These are phyloP conservation scores for Trichophyton schoenleinii DNA, from an alignment of 2,329 filamentous ascomycete species.

Conservation along the genomic window DNA sequence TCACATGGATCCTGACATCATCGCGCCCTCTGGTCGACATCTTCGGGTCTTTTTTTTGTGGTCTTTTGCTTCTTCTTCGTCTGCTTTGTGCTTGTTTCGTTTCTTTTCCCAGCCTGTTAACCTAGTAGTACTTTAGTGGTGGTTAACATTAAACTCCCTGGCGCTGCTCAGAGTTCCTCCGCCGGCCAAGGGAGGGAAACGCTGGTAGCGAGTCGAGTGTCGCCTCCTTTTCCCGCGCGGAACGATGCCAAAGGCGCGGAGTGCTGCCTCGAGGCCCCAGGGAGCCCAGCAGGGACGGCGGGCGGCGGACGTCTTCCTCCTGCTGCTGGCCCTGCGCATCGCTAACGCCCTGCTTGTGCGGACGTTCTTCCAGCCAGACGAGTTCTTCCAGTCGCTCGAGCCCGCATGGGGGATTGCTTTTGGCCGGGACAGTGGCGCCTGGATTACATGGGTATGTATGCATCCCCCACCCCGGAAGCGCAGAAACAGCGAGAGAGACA, in stretches of 20 bases:
- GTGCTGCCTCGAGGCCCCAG: not conserved
- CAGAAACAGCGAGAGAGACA: not conserved
- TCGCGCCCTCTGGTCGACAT: not conserved
- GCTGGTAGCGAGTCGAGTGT: not conserved
- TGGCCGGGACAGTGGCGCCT: slow-evolving; percentile 63
- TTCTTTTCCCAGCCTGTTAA: not conserved
- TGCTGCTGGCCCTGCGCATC: slow-evolving; percentile 54
- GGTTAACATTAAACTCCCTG: too few relatives aligned
- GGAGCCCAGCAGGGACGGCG: not conserved
- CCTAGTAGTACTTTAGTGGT: not conserved
- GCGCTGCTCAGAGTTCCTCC: not conserved
- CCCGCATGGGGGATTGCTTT: slow-evolving; percentile 86
- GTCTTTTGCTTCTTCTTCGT: not conserved
- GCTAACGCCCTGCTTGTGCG: slow-evolving; percentile 64
- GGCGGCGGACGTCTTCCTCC: not conserved
- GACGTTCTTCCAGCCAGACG: slow-evolving; percentile 97
- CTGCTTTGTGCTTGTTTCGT: too few relatives aligned
- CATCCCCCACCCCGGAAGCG: slow-evolving; percentile 13
- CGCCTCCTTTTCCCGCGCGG: not conserved
- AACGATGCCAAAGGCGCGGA: not conserved
- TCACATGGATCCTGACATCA: not conserved
- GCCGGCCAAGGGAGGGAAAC: not conserved
- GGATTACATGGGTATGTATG: slow-evolving; percentile 92
- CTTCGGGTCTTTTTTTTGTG: not conserved
- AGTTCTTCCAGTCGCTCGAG: slow-evolving; percentile 92